These are phyloP conservation scores for Curvularia hawaiiensis DNA, from an alignment of 2,329 filamentous ascomycete genomes.

Conservation along the genomic window DNA sequence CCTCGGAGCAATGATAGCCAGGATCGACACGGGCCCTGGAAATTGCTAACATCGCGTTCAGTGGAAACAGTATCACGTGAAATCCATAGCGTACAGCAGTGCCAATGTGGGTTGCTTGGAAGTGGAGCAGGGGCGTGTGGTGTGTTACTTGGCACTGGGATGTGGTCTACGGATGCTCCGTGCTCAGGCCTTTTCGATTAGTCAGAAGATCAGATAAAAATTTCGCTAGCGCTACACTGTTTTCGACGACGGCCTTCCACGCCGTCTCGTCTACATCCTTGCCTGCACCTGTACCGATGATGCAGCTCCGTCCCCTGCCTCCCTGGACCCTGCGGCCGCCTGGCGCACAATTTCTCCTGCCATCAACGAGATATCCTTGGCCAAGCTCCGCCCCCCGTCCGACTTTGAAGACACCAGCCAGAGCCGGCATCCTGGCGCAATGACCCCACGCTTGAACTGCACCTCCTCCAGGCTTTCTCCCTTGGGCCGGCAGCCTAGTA, in stretches of 20 bases:
- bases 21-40: constrained; percentile 27
- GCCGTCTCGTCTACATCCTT: constrained; percentile 31
- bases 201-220: constrained; percentile 44
- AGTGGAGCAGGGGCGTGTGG: constrained; percentile 14
- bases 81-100: constrained; percentile 6
- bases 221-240: constrained; percentile 20
- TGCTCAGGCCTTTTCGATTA: constrained; percentile 11
- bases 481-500: constrained; percentile 43
- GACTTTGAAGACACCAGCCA: constrained; percentile 43
- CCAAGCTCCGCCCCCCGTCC: constrained; percentile 41
- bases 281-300: constrained; percentile 31
- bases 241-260: constrained; percentile 6
- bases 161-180: constrained; percentile 9
- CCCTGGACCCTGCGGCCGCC: constrained; percentile 23
- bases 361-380: constrained; percentile 42
- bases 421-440: constrained; percentile 36
- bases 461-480: constrained; percentile 46
- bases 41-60: constrained; percentile 17
- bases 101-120: constrained; percentile 15
- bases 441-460: constrained; percentile 44
- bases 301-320: constrained; percentile 22
- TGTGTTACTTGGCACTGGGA: constrained; percentile 18
- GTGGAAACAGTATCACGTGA: constrained; percentile 25
- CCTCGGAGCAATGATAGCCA: constrained; percentile 29
- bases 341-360: constrained; percentile 42